Base-by-base conservation (phyloP, 108 stramenopile species). In the Fragilariopsis cylindrus region DNA sequence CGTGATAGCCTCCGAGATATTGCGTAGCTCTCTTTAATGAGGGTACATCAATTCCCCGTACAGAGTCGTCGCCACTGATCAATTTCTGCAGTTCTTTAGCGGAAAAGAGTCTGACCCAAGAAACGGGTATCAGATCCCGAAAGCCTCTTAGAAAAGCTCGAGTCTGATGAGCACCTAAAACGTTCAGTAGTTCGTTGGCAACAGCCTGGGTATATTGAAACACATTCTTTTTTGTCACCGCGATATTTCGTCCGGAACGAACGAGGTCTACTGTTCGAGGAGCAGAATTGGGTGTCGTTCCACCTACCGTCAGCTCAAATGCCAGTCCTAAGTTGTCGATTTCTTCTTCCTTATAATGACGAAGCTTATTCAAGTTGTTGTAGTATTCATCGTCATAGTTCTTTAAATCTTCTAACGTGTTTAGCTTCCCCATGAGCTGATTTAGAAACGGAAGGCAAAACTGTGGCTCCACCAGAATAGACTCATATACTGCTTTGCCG, bases 401-500 rank as follows among this genome's bases (percentile, higher is more conserved):
- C 57, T 93, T 95, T 52, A 99, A 74, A 71, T 99, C 99, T 74
- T 99, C 98, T 42, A 96, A 55, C 4, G 84, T 76, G 70, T 99
- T 99, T 48, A 83, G 81, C 73, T 96, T 89, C 19, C 91, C 94
- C 45, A 98, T 79, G 15, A 97, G 76, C 56, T 91, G 82, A 76
- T 96, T 97, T 47, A 98, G 74, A 76, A 97, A 97, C 3, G 92
- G 92, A n/a, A 92, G 79, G 72, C 91, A 89, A 70, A 96, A 96
- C 47, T 94, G 90, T 18, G 84, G 84, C 67, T 97, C 94, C 3
- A 97, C 94, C 40, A 98, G 74, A 57, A 97, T 96, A 7, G 87
- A 87, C 73, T 93, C 99, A 70, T 98, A 99, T 30, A 99, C 87
- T 5, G 98, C 96, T 77, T 99, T 99, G 41, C 94, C 99, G 12